These are phyloP conservation scores for Verruconis gallopava DNA, from an alignment of 2,329 filamentous ascomycete genomes.

Conservation along the genomic window DNA sequence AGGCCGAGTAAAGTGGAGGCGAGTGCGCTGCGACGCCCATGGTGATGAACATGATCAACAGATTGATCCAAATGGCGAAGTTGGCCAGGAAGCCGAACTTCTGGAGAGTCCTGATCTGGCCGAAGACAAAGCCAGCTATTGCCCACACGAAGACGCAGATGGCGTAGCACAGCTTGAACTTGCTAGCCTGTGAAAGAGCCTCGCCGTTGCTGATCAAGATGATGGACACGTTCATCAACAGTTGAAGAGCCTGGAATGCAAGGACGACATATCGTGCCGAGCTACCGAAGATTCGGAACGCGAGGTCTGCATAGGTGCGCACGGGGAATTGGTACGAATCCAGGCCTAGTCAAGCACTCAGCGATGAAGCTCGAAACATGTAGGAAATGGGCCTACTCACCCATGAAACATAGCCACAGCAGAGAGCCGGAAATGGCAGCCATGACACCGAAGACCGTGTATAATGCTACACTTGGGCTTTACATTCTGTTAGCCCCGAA, in stretches of 20 bases:
- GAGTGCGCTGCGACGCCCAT: conserved; percentile 41
- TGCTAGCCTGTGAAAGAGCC: conserved; percentile 38
- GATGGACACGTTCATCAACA: conserved; percentile 39
- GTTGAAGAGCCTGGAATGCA: conserved; percentile 33
- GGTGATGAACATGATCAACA: conserved; percentile 41
- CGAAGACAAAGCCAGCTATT: conserved; percentile 37
- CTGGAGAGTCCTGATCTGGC: conserved; percentile 44
- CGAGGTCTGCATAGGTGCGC: conserved; percentile 36
- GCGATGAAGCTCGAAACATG: conserved; percentile 25
- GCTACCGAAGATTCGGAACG: conserved; percentile 35
- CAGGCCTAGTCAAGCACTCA: conserved; percentile 21
- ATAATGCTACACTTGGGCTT: conserved; percentile 24
- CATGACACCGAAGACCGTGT: conserved; percentile 24
- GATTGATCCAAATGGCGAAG: conserved; percentile 42
- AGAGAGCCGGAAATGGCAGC: conserved; percentile 18
- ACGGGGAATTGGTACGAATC: conserved; percentile 36
- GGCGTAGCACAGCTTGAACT: conserved; percentile 38
- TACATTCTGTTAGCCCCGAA: no score
- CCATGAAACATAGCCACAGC: neutral
- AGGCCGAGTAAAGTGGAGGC: conserved; percentile 34
- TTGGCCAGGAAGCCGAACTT: conserved; percentile 44
- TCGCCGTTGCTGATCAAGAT: conserved; percentile 42
- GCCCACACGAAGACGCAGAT: conserved; percentile 40
- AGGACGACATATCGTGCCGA: conserved; percentile 36
- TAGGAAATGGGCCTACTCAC: no score